Base-by-base conservation (phyloP, 345 rosid species). In the Sapria himalayana region DNA sequence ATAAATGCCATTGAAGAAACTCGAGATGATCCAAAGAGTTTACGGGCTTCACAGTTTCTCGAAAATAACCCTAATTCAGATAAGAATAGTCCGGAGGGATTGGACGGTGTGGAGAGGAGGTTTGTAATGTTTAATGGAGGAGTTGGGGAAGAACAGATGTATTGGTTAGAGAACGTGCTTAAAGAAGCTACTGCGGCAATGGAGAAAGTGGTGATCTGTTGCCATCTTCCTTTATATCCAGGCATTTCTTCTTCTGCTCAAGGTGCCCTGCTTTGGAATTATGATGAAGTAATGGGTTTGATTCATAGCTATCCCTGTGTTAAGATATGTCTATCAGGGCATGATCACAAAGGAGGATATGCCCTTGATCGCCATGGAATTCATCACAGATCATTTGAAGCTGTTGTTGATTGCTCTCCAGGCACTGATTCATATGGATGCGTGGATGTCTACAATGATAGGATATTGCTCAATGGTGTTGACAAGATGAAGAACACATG, bases 1-100 rank as follows among this genome's bases (percentile, higher is more conserved):
- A 65, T 89, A 24, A 82, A 94, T 52, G 84, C 86, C 27, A 61
- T 89, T 12, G 92, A 93, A 29, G 78, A 94, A 93, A 76, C 94
- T 12, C 54, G 44, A 13, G 73, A 64, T 58, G 67, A 82, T 69
- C 85, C 91, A 9, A 72, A 72, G 27, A 62, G 81, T 4, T 25
- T 64, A 39, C 55, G 73, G 65, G 98, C 95, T 2, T 9, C 67
- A 54, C 66, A 71, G 22, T 55, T 89, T 48, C 93, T 82, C 9
- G 60, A 58, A 19, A 82, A 69, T 45, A 89, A 82, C 36, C 98
- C 91, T 5, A 89, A 89, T 58, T 34, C 51, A 0, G 78, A 82
- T 3, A 82, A 82, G 56, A 82, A 89, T 62, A 82, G 93, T 41
- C 98, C 93, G 0, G 64, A 13, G 7, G 93, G 95, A 39, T 65